A percentile compares a stretch with the other conserved stretches of the same genome.
Evolutionary conservation across 1,284 basidiomycete species (phyloP).

Genomic region (Cryptococcus maquisensis): DNA sequence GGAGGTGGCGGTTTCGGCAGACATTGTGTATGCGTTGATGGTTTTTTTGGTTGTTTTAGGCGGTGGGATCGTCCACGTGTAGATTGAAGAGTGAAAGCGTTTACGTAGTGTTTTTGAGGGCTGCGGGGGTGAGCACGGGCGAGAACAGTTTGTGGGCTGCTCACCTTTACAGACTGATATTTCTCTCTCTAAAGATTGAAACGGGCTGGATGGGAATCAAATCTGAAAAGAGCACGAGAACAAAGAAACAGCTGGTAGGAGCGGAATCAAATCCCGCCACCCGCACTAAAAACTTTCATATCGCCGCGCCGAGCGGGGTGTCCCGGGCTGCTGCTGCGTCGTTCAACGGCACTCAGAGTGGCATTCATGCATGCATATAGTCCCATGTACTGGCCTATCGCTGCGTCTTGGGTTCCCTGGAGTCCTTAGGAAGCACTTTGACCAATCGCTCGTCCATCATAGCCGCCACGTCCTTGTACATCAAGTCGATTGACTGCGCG

Average conservation of each 20-base stretch:
- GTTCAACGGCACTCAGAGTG: background rate
- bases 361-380: background rate
- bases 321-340: too few species aligned
- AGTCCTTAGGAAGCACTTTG: slow-evolving; percentile 20
- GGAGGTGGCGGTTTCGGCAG: slow-evolving; percentile 27
- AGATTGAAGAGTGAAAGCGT: slow-evolving; percentile 19
- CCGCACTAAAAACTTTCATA: too few species aligned
- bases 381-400: slow-evolving; percentile 11
- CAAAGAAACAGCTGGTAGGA: background rate
- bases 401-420: slow-evolving; percentile 8
- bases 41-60: slow-evolving; percentile 5
- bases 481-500: slow-evolving; percentile 26
- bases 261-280: too few species aligned
- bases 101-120: slow-evolving; percentile 41
- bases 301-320: too few species aligned
- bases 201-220: slow-evolving; percentile 6
- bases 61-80: slow-evolving; percentile 40
- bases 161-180: slow-evolving; percentile 15
- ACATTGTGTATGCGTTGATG: slow-evolving; percentile 20
- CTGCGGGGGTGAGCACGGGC: slow-evolving; percentile 2
- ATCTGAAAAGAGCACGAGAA: slow-evolving; percentile 5
- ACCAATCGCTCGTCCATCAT: slow-evolving; percentile 33
- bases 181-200: slow-evolving; percentile 6
- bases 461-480: slow-evolving; percentile 28
- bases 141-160: background rate